Base-by-base conservation (phyloP, 345 rosid genomes). In the Gossypium rotundifolium region DNA sequence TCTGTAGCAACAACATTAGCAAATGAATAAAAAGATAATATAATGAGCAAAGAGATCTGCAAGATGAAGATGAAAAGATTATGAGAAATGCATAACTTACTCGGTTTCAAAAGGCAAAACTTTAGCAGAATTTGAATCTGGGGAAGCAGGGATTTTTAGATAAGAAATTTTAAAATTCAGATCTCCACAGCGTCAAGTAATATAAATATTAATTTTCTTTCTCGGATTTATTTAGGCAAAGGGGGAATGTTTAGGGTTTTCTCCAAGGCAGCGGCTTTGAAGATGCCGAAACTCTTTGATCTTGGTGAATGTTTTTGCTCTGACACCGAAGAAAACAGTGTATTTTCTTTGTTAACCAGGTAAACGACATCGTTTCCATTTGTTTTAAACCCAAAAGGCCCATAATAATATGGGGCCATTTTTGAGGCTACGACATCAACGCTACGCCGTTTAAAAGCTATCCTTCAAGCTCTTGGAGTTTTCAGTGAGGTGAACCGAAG, bases 191-290 rank as follows among this genome's bases (percentile, higher is more conserved):
- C 14, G 2, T 11, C 14, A 23, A 33, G 17, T 45, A 25, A 12
- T 38, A 8, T 18, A 69, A 11, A 18, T 25, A 42, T 42, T 65
- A 18, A 3, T 14, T 22, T 25, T 20, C 48, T 48, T 23, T 4
- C 14, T 14, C 13, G 48, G 18, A 2, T 17, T 71, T 52, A 12
- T n/a, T 9, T 71, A 18, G 52, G 52, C 9, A 18, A 44, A 44
- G 52, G 17, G 16, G 20, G 52, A 65, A 65, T 42, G 16, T 44
- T 71, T 77, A 77, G 71, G 80, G 80, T 77, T 77, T 64, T 71
- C 25, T 65, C n/a, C 55, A 62, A 61, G 20, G 51, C 9, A 29
- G 69, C 38, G 51, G 67, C 72, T 53, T 72, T 65, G 76, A 71
- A 72, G 58, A 18, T 54, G 76, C 68, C 76, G 64, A 48, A 48